phyloP scores from a whole-genome alignment of 306 rosid species.

The Sesbania bispinosa region DNA sequence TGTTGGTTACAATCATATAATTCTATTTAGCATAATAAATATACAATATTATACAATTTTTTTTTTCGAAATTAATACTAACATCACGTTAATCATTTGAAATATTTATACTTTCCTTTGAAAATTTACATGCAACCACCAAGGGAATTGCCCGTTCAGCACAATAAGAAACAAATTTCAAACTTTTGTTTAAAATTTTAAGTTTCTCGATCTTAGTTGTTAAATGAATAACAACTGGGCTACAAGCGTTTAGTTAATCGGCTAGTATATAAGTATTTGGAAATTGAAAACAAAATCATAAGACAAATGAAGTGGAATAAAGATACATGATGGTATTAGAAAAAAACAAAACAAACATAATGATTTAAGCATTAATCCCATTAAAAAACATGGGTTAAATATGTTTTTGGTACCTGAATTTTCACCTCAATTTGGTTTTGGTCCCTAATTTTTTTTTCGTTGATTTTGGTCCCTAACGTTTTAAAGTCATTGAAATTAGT shows the following conservation, averaged over 20 bases:
- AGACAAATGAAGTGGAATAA: not conserved
- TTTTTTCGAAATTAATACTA: too few relatives aligned
- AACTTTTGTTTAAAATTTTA: not conserved
- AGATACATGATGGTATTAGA: not conserved
- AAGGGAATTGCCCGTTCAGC: not conserved
- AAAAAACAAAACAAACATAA: not conserved
- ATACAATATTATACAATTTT: not conserved
- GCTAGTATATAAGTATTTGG: not conserved
- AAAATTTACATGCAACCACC: constrained; percentile 6
- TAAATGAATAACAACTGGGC: too few relatives aligned
- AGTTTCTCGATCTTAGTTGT: not conserved
- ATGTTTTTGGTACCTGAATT: too few relatives aligned
- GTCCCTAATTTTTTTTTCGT: too few relatives aligned
- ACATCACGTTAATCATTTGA: too few relatives aligned
- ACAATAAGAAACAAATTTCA: not conserved
- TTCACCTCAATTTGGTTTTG: too few relatives aligned
- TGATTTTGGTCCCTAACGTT: too few relatives aligned
- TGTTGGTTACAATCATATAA: not conserved
- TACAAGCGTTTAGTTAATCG: not conserved
- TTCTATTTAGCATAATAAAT: not conserved
- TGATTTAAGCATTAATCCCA: not conserved
- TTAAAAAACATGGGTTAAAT: too few relatives aligned
- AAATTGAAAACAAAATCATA: not conserved
- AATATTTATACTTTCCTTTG: too few relatives aligned
- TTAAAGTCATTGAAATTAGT: too few relatives aligned